Conservation (phyloP, 2,329 filamentous ascomycete genomes). For the Diaporthe vexans region DNA sequence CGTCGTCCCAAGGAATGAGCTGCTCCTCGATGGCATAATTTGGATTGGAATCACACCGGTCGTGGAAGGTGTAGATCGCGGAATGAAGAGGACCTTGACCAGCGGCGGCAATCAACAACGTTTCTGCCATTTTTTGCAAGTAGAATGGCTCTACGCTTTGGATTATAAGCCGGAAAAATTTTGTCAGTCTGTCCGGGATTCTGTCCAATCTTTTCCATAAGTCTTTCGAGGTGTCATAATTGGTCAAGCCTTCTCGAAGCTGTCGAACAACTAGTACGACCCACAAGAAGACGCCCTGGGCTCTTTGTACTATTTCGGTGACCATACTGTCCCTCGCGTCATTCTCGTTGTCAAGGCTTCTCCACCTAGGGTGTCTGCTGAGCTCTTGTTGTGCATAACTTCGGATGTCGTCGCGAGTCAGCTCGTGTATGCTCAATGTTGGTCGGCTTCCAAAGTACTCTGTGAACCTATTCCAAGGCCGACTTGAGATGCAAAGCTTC, state of each 20-base stretch:
- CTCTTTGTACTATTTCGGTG: slow-evolving; percentile 6
- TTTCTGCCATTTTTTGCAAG: slow-evolving; percentile 8
- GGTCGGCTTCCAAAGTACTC: slow-evolving; percentile 8
- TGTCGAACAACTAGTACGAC: neutral
- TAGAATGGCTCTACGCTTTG: neutral
- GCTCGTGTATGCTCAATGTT: slow-evolving; percentile 12
- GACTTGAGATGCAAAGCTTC: slow-evolving; percentile 16
- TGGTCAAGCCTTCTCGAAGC: slow-evolving; percentile 5
- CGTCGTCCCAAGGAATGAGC: neutral
- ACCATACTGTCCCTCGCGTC: neutral
- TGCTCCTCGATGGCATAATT: neutral
- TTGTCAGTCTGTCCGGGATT: neutral
- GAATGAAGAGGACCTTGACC: slow-evolving; percentile 11
- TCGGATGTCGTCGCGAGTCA: slow-evolving; percentile 1
- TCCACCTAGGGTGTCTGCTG: neutral
- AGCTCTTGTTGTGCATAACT: neutral
- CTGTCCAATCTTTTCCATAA: slow-evolving; percentile 4
- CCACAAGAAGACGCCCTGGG: slow-evolving; percentile 10
- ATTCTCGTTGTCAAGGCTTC: neutral
- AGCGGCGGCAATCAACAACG: neutral
- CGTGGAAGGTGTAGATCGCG: neutral
- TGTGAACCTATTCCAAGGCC: slow-evolving; percentile 2
- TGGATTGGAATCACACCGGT: neutral
- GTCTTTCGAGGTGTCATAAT: neutral
- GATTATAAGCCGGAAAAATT: neutral